A percentile compares a stretch with the other conserved stretches of the same genome.
These are phyloP conservation scores for Ceratocystis colombiana DNA, from an alignment of 2,329 filamentous ascomycete species.

Conservation along the genomic window DNA sequence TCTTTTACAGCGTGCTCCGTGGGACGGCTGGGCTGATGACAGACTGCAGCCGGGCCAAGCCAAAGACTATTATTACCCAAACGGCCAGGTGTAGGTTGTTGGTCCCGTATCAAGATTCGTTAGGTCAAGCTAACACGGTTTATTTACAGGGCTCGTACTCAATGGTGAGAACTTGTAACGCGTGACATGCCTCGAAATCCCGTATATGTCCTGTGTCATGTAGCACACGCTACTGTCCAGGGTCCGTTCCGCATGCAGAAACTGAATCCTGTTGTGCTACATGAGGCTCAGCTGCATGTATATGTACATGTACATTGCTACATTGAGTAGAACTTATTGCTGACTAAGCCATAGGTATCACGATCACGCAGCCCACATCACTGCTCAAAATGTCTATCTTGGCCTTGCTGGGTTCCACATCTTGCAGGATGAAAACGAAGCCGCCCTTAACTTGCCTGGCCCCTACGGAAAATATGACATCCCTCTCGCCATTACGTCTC, in stretches of 20 bases:
- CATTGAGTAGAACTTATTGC: background rate
- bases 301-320: background rate
- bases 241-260: background rate
- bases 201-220: background rate
- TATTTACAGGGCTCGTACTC: constrained; percentile 36
- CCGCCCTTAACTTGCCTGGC: constrained; percentile 40
- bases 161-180: constrained; percentile 36
- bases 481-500: constrained; percentile 41
- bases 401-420: constrained; percentile 50
- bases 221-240: background rate
- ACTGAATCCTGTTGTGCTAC: background rate
- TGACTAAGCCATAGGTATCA: constrained; percentile 36
- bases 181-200: background rate
- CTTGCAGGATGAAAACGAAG: constrained; percentile 41
- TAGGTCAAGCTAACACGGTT: background rate
- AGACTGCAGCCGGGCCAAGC: constrained; percentile 42
- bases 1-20: constrained; percentile 31
- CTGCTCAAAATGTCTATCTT: constrained; percentile 46
- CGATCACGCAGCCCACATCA: constrained; percentile 38
- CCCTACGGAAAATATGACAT: constrained; percentile 45
- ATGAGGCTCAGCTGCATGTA: background rate
- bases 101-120: background rate
- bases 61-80: constrained; percentile 55
- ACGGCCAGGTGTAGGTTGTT: constrained; percentile 34
- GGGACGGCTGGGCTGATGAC: constrained; percentile 45